Conservation (phyloP, 2,329 filamentous ascomycete species). For the Rasamsonia emersonii region DNA sequence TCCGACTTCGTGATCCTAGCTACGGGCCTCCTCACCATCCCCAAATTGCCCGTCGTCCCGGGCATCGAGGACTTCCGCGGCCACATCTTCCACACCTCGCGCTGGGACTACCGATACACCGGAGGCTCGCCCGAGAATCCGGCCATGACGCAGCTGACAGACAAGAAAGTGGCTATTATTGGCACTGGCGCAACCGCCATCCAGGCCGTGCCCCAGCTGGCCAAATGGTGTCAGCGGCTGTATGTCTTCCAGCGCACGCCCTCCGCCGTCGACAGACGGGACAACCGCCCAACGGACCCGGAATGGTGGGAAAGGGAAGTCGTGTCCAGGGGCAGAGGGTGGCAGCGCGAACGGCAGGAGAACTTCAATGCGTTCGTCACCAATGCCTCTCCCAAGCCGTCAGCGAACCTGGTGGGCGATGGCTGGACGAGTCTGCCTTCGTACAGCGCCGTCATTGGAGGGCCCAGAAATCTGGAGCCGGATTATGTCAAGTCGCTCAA, state of each 20-base stretch:
- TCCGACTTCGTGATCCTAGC: slow-evolving; percentile 34
- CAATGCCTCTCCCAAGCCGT: slow-evolving; percentile 6
- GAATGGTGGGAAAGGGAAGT: slow-evolving; percentile 9
- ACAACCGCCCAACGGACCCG: slow-evolving; percentile 17
- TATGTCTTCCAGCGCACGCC: slow-evolving; percentile 38
- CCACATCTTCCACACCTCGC: slow-evolving; percentile 15
- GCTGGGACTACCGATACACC: slow-evolving; percentile 23
- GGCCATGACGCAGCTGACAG: slow-evolving; percentile 36
- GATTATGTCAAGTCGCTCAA: slow-evolving; percentile 18
- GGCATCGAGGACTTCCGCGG: slow-evolving; percentile 17
- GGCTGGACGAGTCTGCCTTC: slow-evolving; percentile 17
- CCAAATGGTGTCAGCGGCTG: slow-evolving; percentile 20
- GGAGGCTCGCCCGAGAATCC: slow-evolving; percentile 27
- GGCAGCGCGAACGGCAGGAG: slow-evolving; percentile 19
- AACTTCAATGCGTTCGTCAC: slow-evolving; percentile 20
- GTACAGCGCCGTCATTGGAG: slow-evolving; percentile 9
- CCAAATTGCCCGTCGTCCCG: slow-evolving; percentile 15
- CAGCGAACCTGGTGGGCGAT: slow-evolving; percentile 17
- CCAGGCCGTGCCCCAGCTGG: slow-evolving; percentile 33
- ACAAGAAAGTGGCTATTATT: slow-evolving; percentile 36
- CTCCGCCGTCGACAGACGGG: slow-evolving; percentile 24
- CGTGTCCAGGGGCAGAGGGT: slow-evolving; percentile 11
- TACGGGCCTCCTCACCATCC: slow-evolving; percentile 12
- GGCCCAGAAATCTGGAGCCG: slow-evolving; percentile 11
- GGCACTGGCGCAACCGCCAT: slow-evolving; percentile 39